Percentiles rank a stretch among this genome's conserved stretches.
These are phyloP conservation scores for Prunus mongolica DNA, from an alignment of 306 rosid species.

Conservation along the genomic window DNA sequence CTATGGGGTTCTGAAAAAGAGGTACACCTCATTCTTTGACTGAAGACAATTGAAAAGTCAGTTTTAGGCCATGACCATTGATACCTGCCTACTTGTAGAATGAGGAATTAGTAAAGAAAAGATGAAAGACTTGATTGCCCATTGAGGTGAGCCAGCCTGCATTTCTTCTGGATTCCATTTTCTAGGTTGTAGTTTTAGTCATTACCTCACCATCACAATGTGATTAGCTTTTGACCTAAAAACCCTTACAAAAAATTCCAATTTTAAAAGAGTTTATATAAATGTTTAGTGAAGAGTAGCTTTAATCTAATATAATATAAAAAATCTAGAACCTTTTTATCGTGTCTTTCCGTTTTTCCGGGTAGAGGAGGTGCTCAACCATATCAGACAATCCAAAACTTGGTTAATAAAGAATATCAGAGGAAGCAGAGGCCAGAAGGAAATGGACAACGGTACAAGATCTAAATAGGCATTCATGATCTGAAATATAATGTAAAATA, in stretches of 20 bases:
- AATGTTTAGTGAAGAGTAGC: neutral
- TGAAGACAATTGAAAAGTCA: neutral
- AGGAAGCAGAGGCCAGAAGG: neutral
- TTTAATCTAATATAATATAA: neutral
- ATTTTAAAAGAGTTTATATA: neutral
- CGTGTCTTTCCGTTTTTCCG: neutral
- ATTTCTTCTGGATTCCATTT: neutral
- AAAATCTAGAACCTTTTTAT: neutral
- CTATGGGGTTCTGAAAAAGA: slow-evolving; percentile 18
- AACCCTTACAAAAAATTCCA: neutral
- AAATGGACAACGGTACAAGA: neutral
- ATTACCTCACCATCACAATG: neutral
- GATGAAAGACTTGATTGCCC: neutral
- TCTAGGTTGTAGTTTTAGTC: neutral
- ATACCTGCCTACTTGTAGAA: neutral
- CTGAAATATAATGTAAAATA: neutral
- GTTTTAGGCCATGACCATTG: neutral
- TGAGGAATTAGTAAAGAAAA: no score
- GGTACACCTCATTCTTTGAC: slow-evolving; percentile 12
- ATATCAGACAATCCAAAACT: neutral
- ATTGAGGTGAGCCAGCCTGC: neutral
- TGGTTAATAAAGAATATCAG: neutral
- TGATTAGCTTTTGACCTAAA: neutral
- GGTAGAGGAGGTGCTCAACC: neutral
- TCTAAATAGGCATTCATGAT: neutral